These are phyloP conservation scores for Wallacemonas sp. DNA, from an alignment of 208 protist species.

Conservation along the genomic window DNA sequence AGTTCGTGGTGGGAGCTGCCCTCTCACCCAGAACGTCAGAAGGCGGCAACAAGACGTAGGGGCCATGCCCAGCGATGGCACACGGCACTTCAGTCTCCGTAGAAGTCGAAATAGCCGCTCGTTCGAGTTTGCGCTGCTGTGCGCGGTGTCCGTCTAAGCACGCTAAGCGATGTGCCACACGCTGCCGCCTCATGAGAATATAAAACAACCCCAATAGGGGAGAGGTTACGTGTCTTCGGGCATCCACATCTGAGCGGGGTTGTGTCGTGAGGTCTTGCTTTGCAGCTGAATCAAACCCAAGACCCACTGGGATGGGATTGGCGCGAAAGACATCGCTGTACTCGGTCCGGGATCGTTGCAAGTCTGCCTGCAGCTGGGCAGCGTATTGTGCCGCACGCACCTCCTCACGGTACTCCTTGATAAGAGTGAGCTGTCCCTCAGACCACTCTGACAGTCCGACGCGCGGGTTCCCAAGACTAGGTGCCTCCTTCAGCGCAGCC, in stretches of 20 bases:
- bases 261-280: constrained; percentile 1
- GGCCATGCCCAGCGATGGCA: not conserved
- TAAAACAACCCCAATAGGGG: constrained; percentile 32
- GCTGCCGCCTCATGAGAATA: constrained; percentile 28
- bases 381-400: not conserved
- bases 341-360: constrained; percentile 6
- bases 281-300: not conserved
- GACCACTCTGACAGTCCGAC: not conserved
- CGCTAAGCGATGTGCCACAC: constrained; percentile 17
- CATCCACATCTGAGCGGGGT: constrained; percentile 32
- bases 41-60: constrained; percentile 6
- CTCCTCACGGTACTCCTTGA: constrained; percentile 6
- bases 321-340: constrained; percentile 16
- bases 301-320: not conserved
- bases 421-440: not conserved
- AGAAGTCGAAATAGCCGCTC: not conserved
- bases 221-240: constrained; percentile 14
- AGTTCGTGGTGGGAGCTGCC: not conserved
- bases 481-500: not conserved
- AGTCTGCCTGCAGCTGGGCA: constrained; percentile 9
- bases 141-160: not conserved
- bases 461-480: not conserved
- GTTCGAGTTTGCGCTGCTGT: not conserved
- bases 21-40: not conserved
- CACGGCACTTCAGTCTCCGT: constrained; percentile 3